A percentile compares a stretch with the other conserved stretches of the same genome.
These are phyloP conservation scores for Ottelia alismoides DNA, from an alignment of 106 monocot genomes.

Conservation along the genomic window DNA sequence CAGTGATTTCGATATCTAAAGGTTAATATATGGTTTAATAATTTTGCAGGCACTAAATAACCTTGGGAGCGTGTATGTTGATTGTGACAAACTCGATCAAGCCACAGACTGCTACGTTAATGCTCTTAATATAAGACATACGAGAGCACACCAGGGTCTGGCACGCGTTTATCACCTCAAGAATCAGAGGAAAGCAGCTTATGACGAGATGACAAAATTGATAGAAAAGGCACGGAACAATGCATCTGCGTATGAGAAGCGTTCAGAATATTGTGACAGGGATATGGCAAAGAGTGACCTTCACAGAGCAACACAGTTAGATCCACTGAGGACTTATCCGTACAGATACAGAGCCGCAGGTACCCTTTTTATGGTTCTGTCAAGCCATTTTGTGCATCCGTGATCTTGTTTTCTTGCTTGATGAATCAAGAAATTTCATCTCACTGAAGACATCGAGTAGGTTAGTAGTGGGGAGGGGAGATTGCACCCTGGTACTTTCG, in stretches of 20 bases:
- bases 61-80: conserved; percentile 93
- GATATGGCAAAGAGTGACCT: conserved; percentile 87
- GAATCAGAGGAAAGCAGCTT: conserved; percentile 78
- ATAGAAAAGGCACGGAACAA: conserved; percentile 79
- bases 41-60: conserved; percentile 77
- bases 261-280: conserved; percentile 94
- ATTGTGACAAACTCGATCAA: conserved; percentile 71
- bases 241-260: conserved; percentile 97
- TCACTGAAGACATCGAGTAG: too few relatives aligned
- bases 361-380: too few relatives aligned
- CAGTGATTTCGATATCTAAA: too few relatives aligned
- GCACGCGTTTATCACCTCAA: conserved; percentile 86
- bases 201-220: conserved; percentile 95
- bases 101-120: conserved; percentile 82
- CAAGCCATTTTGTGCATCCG: too few relatives aligned
- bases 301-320: conserved; percentile 70
- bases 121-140: conserved; percentile 87
- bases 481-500: too few relatives aligned
- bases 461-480: too few relatives aligned
- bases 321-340: conserved; percentile 91
- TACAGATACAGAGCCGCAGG: conserved; percentile 98
- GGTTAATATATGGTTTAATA: background rate
- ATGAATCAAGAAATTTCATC: too few relatives aligned
- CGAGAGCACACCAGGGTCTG: conserved; percentile 96
- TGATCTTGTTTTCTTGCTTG: too few relatives aligned